Conservation (phyloP, 2,329 filamentous ascomycete genomes). For the Aureobasidium subglaciale region DNA sequence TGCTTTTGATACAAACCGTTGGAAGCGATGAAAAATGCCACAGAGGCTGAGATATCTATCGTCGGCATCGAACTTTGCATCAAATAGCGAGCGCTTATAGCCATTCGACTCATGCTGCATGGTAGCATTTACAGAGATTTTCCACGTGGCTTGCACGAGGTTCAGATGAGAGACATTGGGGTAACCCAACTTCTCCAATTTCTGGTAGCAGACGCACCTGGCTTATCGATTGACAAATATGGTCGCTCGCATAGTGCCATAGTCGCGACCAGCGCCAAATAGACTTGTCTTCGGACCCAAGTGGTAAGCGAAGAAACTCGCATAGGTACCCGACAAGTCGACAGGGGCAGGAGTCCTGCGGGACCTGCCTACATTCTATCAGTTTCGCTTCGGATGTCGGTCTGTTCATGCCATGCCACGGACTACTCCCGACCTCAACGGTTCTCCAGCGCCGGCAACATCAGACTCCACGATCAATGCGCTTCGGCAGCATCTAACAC, state of each 20-base stretch:
- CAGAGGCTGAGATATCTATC: neutral
- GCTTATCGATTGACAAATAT: conserved; percentile 9
- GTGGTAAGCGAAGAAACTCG: neutral
- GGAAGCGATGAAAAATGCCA: neutral
- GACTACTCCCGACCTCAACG: neutral
- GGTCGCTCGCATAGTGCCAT: neutral
- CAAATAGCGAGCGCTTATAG: neutral
- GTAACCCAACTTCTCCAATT: neutral
- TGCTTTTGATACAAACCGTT: neutral
- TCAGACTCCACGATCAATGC: neutral
- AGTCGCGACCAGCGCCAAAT: neutral
- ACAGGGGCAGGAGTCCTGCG: neutral
- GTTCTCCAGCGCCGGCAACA: neutral
- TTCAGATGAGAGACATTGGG: conserved; percentile 8
- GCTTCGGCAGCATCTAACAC: neutral
- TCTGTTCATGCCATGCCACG: neutral
- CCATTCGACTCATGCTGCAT: neutral
- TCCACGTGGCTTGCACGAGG: conserved; percentile 1
- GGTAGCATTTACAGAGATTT: neutral
- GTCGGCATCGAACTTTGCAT: neutral
- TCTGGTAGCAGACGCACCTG: neutral
- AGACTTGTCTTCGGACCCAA: neutral
- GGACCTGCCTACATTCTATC: too few species aligned
- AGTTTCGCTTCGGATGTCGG: neutral
- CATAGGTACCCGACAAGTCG: neutral